Conservation (phyloP, 2,329 filamentous ascomycete genomes). For the Hortaea sp. region DNA sequence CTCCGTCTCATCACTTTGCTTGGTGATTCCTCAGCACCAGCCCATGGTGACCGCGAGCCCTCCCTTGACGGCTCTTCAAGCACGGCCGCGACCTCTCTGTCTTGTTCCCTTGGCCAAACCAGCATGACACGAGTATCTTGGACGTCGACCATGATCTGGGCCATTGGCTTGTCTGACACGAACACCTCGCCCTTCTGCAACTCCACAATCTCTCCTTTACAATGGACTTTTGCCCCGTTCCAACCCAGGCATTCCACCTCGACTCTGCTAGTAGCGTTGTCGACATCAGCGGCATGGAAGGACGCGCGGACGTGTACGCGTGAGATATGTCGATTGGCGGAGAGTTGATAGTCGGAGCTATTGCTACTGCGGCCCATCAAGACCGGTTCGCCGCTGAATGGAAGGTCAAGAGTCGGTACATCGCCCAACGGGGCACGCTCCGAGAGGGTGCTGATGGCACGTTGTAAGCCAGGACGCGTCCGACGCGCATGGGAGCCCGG, state of each 20-base stretch:
- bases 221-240: constrained; percentile 92
- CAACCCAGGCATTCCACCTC: constrained; percentile 88
- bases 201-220: constrained; percentile 77
- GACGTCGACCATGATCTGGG: constrained; percentile 90
- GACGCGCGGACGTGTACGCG: constrained; percentile 84
- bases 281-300: constrained; percentile 61
- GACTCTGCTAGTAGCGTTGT: constrained; percentile 64
- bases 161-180: constrained; percentile 75
- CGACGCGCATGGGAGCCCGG: constrained; percentile 37
- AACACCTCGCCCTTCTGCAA: constrained; percentile 82
- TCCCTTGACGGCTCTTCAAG: constrained; percentile 33
- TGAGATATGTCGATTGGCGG: constrained; percentile 84
- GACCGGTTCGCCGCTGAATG: constrained; percentile 68
- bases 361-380: constrained; percentile 90
- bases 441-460: constrained; percentile 52
- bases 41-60: constrained; percentile 49
- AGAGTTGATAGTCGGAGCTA: constrained; percentile 90
- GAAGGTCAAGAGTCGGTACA: constrained; percentile 73
- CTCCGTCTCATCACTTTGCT: constrained; percentile 38
- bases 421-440: constrained; percentile 76
- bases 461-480: constrained; percentile 43
- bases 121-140: constrained; percentile 85
- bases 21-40: constrained; percentile 50
- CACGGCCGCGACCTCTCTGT: not conserved
- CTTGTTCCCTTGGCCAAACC: constrained; percentile 61